Evolutionary conservation across 1,284 basidiomycete species (phyloP).

Genomic region (Austropuccinia psidii): DNA sequence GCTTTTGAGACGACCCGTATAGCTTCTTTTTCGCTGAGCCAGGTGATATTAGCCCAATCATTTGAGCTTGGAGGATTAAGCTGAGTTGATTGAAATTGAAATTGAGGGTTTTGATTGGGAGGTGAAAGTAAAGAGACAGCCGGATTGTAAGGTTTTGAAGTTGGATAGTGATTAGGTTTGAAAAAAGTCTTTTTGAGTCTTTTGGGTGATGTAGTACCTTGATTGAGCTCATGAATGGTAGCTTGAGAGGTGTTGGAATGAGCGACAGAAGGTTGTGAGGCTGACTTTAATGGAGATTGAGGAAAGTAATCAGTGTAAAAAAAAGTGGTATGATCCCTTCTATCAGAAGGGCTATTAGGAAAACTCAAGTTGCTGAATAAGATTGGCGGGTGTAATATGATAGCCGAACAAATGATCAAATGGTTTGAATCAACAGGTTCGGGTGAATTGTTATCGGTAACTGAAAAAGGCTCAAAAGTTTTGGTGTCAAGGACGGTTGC

Average conservation of each 20-base stretch:
- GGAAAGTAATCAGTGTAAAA: not conserved
- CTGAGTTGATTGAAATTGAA: no score
- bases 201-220: not conserved
- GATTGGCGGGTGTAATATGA: slow-evolving; percentile 9
- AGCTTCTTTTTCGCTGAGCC: no score
- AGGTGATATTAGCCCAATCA: no score
- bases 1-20: no score
- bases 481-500: not conserved
- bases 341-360: not conserved
- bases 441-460: not conserved
- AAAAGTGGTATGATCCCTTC: not conserved
- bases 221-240: not conserved
- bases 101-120: no score
- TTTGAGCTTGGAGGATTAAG: no score
- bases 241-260: not conserved
- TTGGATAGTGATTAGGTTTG: no score
- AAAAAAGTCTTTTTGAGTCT: no score
- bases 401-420: slow-evolving; percentile 20
- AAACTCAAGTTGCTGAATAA: not conserved
- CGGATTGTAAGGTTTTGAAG: no score
- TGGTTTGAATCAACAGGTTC: not conserved
- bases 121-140: no score
- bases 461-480: not conserved
- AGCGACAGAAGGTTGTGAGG: not conserved
- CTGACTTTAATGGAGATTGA: not conserved